Evolutionary conservation across 805 yeast genomes (phyloP).

Genomic region (Metschnikowia amazonensis): DNA sequence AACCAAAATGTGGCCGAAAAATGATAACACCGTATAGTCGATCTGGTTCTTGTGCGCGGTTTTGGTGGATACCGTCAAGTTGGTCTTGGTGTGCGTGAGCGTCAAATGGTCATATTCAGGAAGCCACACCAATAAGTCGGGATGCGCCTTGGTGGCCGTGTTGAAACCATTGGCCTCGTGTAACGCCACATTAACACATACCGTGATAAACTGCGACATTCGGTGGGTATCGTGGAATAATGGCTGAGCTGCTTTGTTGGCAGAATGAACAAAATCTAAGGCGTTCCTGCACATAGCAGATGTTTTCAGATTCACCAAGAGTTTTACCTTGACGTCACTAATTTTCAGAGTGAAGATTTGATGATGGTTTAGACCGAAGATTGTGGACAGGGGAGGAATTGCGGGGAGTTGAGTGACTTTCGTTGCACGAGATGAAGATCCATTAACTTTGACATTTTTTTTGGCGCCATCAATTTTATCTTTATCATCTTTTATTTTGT

Average conservation of each 20-base stretch:
- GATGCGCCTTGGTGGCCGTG: slow-evolving; percentile 22
- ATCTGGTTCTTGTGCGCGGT: slow-evolving; percentile 32
- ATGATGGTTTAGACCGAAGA: slow-evolving; percentile 34
- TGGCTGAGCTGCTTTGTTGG: slow-evolving; percentile 17
- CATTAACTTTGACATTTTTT: background rate
- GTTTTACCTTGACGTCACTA: slow-evolving; percentile 37
- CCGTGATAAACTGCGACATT: slow-evolving; percentile 23
- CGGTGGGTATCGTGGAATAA: slow-evolving; percentile 22
- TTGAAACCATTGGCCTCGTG: slow-evolving; percentile 35
- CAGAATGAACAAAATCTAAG: slow-evolving; percentile 24
- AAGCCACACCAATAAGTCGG: slow-evolving; percentile 27
- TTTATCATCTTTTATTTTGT: too few relatives aligned
- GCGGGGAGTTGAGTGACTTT: slow-evolving; percentile 22
- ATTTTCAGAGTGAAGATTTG: slow-evolving; percentile 31
- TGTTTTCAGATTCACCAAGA: slow-evolving; percentile 30
- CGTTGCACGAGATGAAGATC: slow-evolving; percentile 15
- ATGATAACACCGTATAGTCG: slow-evolving; percentile 36
- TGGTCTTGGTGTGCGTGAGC: slow-evolving; percentile 30
- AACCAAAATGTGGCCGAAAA: slow-evolving; percentile 36
- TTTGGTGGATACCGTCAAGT: slow-evolving; percentile 32
- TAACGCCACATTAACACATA: slow-evolving; percentile 35
- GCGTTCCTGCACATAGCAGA: slow-evolving; percentile 29
- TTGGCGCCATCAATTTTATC: too few relatives aligned
- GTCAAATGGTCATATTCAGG: slow-evolving; percentile 30
- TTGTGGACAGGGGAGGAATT: slow-evolving; percentile 32